A percentile compares a stretch with the other conserved stretches of the same genome.
Conservation (phyloP, 441 rosid species). For the Populus hybrid region DNA sequence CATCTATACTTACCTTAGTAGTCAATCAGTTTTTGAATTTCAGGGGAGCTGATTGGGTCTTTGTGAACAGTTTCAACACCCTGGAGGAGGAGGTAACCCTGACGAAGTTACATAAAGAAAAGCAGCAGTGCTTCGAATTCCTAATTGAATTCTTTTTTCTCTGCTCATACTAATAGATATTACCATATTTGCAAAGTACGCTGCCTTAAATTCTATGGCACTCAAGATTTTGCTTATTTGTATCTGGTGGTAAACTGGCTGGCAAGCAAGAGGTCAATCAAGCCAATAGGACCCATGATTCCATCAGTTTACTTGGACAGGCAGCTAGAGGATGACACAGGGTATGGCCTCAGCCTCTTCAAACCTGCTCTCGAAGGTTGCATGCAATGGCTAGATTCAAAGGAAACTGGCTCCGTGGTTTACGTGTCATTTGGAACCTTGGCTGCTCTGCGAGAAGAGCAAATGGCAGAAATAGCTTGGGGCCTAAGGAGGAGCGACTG, state of each 20-base stretch:
- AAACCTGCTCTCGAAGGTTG: conserved; percentile 26
- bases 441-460: conserved; percentile 32
- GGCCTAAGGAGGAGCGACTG: conserved; percentile 30
- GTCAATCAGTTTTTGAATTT: conserved; percentile 22
- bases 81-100: conserved; percentile 30
- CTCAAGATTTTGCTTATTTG: background rate
- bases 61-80: conserved; percentile 27
- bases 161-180: background rate
- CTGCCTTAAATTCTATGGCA: background rate
- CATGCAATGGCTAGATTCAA: conserved; percentile 41
- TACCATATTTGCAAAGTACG: background rate
- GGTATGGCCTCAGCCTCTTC: conserved; percentile 39
- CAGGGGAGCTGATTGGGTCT: conserved; percentile 24
- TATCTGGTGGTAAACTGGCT: conserved; percentile 15
- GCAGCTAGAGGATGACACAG: conserved; percentile 22
- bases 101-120: too few relatives aligned
- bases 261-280: conserved; percentile 1
- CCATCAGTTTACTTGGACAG: conserved; percentile 36
- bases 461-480: conserved; percentile 39
- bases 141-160: background rate
- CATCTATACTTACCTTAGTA: conserved; percentile 1
- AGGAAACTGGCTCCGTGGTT: background rate
- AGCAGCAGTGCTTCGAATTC: background rate
- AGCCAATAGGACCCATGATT: conserved; percentile 29
- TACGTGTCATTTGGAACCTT: conserved; percentile 45